These are phyloP conservation scores for Vitis amurensis DNA, from an alignment of 164 flowering plant genomes.

Conservation along the genomic window DNA sequence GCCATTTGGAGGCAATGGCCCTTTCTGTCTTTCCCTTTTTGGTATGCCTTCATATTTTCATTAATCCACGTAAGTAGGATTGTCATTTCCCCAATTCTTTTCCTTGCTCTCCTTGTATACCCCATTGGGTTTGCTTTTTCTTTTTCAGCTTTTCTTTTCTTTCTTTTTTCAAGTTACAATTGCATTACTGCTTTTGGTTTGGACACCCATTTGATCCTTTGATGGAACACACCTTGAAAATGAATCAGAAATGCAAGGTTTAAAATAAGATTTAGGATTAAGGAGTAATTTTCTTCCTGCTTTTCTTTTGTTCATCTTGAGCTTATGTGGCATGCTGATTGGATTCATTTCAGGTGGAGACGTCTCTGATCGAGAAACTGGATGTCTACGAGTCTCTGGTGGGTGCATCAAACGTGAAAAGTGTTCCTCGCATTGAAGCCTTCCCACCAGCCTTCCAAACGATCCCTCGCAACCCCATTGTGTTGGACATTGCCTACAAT, in stretches of 20 bases:
- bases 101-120: too few relatives aligned
- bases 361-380: slow-evolving; percentile 77
- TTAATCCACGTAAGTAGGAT: too few relatives aligned
- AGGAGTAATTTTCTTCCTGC: background rate
- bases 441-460: slow-evolving; percentile 91
- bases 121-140: too few relatives aligned
- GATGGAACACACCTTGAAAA: too few relatives aligned
- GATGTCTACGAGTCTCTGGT: slow-evolving; percentile 80
- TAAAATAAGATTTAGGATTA: background rate
- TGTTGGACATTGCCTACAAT: slow-evolving; percentile 79
- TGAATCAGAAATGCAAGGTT: too few relatives aligned
- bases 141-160: background rate
- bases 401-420: slow-evolving; percentile 60
- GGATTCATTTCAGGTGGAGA: slow-evolving; percentile 55
- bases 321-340: slow-evolving; percentile 5
- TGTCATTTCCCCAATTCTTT: too few relatives aligned
- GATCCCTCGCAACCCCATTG: slow-evolving; percentile 85
- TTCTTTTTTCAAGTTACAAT: background rate
- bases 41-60: too few relatives aligned
- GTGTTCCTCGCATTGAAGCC: slow-evolving; percentile 52
- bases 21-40: too few relatives aligned
- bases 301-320: background rate
- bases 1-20: too few relatives aligned
- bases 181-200: too few relatives aligned
- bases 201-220: too few relatives aligned